Evolutionary conservation across 352 stramenopile genomes (phyloP), one percentile per base, ranked within the genome.

Genomic region (Phytophthora cryptogea): DNA sequence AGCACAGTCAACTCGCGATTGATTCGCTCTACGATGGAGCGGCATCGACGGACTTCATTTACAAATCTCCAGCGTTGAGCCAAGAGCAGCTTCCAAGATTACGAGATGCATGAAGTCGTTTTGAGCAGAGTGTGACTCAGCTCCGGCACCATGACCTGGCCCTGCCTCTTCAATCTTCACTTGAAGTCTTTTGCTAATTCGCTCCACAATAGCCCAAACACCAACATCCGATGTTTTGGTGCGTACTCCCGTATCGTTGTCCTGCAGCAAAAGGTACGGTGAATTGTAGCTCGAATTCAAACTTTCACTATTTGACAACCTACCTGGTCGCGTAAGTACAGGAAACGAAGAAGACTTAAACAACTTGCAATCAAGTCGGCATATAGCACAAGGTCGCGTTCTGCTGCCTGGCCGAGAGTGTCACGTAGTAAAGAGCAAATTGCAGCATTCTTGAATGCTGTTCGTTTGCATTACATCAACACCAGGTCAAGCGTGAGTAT

Each of bases 281-380:
- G 26, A 55, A 31, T 35, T 43, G 4, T 5, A 45, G 31, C 2
- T 17, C 30, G 10, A 20, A 23, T n/a, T 4, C 16, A 43, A 7
- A 43, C 5, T 61, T 68, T 5, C 11, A 56, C 39, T 27, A 50
- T 57, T 23, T 23, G 20, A 23, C 27, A 37, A 67, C 50, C 3
- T 10, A 89, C 81, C 63, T 86, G 82, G 51, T 92, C 83, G 20
- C 83, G 71, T 17, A 92, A 86, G 27, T 54, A 55, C 1, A 90
- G 51, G 37, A 92, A 91, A 4, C 84, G 68, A 42, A 87, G 16
- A 2, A 93, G 57, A 60, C 84, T 93, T 6, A 83, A 62, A 44
- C 75, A 80, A 40, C 84, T 92, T 26, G 82, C 77, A 32, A 92
- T 63, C 5, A 90, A 58, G 59, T 91, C 78, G 6, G 78, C 71